Conservation (phyloP, 129 eudicot species). For the Helichrysum umbraculigerum region DNA sequence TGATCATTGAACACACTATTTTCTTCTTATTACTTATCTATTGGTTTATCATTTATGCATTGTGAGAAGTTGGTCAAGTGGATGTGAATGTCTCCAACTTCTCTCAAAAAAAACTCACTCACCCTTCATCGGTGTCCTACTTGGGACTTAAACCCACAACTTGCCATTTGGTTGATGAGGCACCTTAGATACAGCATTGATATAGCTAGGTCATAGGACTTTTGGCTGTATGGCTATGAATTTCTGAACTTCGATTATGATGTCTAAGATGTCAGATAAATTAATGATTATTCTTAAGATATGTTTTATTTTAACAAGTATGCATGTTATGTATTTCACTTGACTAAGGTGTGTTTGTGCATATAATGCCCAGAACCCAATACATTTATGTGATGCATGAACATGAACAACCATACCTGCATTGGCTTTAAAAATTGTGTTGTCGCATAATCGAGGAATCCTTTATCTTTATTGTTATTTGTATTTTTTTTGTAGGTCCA, state of each 20-base stretch:
- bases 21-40: background rate
- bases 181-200: too few relatives aligned
- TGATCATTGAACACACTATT: background rate
- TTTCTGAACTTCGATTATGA: slow-evolving; percentile 6
- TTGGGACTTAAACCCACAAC: too few relatives aligned
- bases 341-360: background rate
- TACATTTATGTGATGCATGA: background rate
- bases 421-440: background rate
- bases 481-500: slow-evolving; percentile 61
- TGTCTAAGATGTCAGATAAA: slow-evolving; percentile 2
- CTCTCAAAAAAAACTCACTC: too few relatives aligned
- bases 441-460: slow-evolving; percentile 5
- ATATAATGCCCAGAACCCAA: background rate
- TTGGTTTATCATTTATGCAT: background rate
- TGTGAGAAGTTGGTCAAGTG: slow-evolving; percentile 11
- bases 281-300: background rate
- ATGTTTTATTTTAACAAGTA: background rate
- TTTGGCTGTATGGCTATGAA: background rate
- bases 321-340: slow-evolving; percentile 3
- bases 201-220: too few relatives aligned
- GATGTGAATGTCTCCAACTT: background rate
- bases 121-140: too few relatives aligned
- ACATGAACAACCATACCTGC: background rate
- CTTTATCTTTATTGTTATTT: slow-evolving; percentile 15
- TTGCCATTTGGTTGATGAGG: too few relatives aligned